Evolutionary conservation across 495 filamentous ascomycete genomes (phyloP), one percentile per base, ranked within the genome.

Genomic region (Neurospora discreta): DNA sequence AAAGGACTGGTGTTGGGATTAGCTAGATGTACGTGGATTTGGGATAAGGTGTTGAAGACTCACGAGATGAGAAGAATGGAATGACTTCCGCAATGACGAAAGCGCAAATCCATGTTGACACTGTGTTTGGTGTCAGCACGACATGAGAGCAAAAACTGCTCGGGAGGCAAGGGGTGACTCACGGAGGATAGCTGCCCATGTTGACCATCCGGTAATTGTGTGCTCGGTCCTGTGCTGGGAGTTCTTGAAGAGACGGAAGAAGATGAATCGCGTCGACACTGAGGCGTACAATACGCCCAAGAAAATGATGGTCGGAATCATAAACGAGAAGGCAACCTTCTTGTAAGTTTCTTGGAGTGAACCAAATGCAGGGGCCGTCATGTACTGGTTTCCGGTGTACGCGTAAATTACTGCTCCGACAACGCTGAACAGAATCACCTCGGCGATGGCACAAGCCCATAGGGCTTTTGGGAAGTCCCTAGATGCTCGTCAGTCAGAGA

Each of bases 291-390:
- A 84, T 1, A 95, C 92, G 11, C 93, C 93, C 7, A 97, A 80
- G 83, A 97, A 97, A 77, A 97, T 93, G 74, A 97, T 82, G 0
- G 93, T 97, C 10, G 93, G 93, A 68, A 97, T 90, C 93, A 96
- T 96, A 85, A 97, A 95, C 30, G 90, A 92, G 80, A 95, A 97
- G 0, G 92, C 86, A 11, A 94, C 84, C 80, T 95, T 95, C 82
- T 94, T 92, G 82, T 88, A 93, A 0, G 89, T 43, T 4, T 88
- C 86, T 68, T 92, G 86, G 20, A 97, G 82, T 6, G 92, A 93
- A 23, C 92, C 92, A 75, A 97, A 97, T 1, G 93, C 93, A 0
- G 93, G 93, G 3, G 90, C 82, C 0, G 87, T 89, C 80, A 91
- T 92, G 82, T 97, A 97, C 77, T 93, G 89, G 23, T 90, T 93